Evolutionary conservation across 129 eudicot genomes (phyloP).

Genomic region (Flaveria ramosissima): DNA sequence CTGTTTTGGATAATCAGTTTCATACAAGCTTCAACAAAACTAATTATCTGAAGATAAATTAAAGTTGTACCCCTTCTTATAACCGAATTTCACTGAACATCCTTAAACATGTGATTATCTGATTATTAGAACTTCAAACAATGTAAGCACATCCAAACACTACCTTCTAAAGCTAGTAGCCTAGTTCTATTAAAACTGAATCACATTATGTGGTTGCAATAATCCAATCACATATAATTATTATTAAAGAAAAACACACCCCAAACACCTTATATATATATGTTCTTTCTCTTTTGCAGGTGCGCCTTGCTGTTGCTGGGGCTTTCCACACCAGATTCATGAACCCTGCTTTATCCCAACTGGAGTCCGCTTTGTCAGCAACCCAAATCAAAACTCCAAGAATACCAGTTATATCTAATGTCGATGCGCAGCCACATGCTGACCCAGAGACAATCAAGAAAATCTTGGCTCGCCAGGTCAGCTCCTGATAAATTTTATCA

Average conservation of each 20-base stretch:
- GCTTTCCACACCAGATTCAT: constrained; percentile 92
- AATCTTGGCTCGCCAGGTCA: constrained; percentile 90
- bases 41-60: background rate
- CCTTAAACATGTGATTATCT: background rate
- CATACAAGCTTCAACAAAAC: background rate
- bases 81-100: background rate
- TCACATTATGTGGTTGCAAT: background rate
- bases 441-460: constrained; percentile 87
- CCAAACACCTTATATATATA: background rate
- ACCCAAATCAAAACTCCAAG: constrained; percentile 74
- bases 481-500: background rate
- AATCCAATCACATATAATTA: background rate
- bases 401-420: constrained; percentile 94
- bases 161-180: background rate
- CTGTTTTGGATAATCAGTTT: background rate
- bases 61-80: background rate
- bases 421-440: constrained; percentile 92
- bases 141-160: background rate
- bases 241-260: no score
- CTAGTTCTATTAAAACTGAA: background rate
- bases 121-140: background rate
- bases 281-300: constrained; percentile 39
- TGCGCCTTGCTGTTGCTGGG: constrained; percentile 95
- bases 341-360: constrained; percentile 86
- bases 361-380: constrained; percentile 90